These are phyloP conservation scores for Asparagopsis taxiformis DNA, from an alignment of 31 red algal genomes.

Conservation along the genomic window DNA sequence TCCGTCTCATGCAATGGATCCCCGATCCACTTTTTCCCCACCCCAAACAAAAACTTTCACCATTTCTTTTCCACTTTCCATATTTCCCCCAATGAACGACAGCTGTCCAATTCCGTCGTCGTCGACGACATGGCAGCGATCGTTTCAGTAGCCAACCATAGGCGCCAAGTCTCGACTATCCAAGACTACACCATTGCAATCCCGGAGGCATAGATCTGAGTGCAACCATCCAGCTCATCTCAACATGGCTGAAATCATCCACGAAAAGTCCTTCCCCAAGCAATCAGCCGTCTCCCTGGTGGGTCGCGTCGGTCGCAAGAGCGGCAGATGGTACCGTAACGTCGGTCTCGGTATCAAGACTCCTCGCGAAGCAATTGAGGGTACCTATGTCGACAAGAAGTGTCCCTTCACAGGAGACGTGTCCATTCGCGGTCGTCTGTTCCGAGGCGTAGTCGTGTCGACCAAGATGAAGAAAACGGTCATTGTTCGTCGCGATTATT, in stretches of 20 bases:
- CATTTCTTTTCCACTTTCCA: too few species aligned
- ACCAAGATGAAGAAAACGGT: conserved; percentile 99
- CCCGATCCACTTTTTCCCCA: too few species aligned
- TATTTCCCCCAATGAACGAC: too few species aligned
- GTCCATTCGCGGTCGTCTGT: conserved; percentile 90
- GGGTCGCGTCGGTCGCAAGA: conserved; percentile 71
- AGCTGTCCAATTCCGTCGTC: background rate
- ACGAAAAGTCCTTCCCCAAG: conserved; percentile 97
- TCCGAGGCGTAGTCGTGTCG: conserved; percentile 91
- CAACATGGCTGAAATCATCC: conserved; percentile 56
- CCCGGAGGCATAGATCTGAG: background rate
- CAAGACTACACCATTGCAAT: background rate
- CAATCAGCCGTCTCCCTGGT: conserved; percentile 93
- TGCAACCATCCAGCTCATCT: background rate
- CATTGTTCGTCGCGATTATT: conserved; percentile 94
- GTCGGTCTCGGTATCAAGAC: conserved; percentile 99
- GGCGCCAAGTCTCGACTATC: too few species aligned
- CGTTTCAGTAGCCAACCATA: too few species aligned
- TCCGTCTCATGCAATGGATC: too few species aligned
- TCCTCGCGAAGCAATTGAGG: conserved; percentile 93
- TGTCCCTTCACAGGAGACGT: conserved; percentile 99
- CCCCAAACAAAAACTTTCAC: too few species aligned
- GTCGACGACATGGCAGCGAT: background rate
- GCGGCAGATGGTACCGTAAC: conserved; percentile 96
- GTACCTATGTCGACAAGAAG: conserved; percentile 98